These are phyloP conservation scores for Amauroascus verrucosus DNA, from an alignment of 2,329 filamentous ascomycete genomes.

Conservation along the genomic window DNA sequence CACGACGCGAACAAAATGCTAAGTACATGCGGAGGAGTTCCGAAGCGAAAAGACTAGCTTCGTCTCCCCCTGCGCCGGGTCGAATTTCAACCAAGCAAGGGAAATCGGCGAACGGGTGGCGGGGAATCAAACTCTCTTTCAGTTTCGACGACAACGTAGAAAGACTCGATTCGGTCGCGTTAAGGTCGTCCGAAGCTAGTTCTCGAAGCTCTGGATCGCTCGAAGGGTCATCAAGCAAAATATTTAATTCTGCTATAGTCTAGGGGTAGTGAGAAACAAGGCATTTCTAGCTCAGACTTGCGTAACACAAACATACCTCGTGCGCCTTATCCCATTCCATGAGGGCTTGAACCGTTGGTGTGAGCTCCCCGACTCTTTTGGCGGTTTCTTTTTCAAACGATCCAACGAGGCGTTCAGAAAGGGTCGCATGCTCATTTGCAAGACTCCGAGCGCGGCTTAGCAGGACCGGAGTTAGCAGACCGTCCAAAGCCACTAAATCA, in stretches of 20 bases:
- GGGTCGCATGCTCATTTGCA: constrained; percentile 45
- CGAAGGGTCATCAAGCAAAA: constrained; percentile 59
- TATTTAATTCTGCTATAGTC: constrained; percentile 58
- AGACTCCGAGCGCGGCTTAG: constrained; percentile 47
- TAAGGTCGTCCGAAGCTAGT: constrained; percentile 59
- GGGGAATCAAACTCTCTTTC: constrained; percentile 68
- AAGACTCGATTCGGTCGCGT: constrained; percentile 53
- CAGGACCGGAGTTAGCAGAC: constrained; percentile 43
- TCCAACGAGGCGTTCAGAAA: constrained; percentile 43
- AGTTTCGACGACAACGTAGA: constrained; percentile 55
- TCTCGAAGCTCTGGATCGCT: constrained; percentile 51
- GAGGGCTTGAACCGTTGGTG: constrained; percentile 43
- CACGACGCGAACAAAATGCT: constrained; percentile 59
- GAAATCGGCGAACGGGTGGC: constrained; percentile 79
- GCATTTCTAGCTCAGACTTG: not conserved
- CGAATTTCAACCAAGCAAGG: constrained; percentile 87
- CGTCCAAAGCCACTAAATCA: not conserved
- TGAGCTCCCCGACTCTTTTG: constrained; percentile 49
- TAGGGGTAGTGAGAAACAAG: constrained; percentile 23
- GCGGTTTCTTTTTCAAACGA: constrained; percentile 48
- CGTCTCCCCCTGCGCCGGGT: constrained; percentile 81
- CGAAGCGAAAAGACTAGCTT: constrained; percentile 82
- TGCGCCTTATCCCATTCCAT: constrained; percentile 49
- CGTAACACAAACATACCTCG: constrained; percentile 34
- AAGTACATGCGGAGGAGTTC: constrained; percentile 86